phyloP scores from a whole-genome alignment of 495 filamentous ascomycete species.

The Aspergillus conjunctus region DNA sequence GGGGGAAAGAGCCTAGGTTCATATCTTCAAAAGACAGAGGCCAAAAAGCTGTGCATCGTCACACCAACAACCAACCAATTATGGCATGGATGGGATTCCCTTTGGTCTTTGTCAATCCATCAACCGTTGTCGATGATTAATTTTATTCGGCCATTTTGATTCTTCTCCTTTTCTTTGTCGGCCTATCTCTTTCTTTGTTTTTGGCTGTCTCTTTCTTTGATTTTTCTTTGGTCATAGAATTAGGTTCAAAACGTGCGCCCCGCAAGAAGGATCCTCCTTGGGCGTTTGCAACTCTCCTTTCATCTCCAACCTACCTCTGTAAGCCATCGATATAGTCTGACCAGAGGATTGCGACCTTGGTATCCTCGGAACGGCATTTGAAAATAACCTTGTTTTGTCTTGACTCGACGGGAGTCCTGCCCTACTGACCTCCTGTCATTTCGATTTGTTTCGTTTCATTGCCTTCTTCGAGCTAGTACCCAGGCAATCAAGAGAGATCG shows the following conservation, averaged over 20 bases:
- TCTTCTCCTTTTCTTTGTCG: background rate
- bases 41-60: background rate
- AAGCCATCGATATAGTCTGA: background rate
- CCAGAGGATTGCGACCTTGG: background rate
- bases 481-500: background rate
- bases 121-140: background rate
- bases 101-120: background rate
- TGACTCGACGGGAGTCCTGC: background rate
- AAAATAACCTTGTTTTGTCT: conserved; percentile 25
- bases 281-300: background rate
- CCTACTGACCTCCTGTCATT: background rate
- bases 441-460: background rate
- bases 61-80: conserved; percentile 7
- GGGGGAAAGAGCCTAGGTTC: background rate
- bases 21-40: background rate
- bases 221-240: background rate
- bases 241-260: background rate
- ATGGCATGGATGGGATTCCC: background rate
- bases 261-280: conserved; percentile 1
- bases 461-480: background rate
- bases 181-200: background rate
- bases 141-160: background rate
- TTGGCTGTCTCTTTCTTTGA: background rate
- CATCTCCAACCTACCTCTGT: conserved; percentile 2
- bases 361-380: conserved; percentile 26